phyloP scores from a whole-genome alignment of 306 rosid genomes.

The Clitoria ternatea region DNA sequence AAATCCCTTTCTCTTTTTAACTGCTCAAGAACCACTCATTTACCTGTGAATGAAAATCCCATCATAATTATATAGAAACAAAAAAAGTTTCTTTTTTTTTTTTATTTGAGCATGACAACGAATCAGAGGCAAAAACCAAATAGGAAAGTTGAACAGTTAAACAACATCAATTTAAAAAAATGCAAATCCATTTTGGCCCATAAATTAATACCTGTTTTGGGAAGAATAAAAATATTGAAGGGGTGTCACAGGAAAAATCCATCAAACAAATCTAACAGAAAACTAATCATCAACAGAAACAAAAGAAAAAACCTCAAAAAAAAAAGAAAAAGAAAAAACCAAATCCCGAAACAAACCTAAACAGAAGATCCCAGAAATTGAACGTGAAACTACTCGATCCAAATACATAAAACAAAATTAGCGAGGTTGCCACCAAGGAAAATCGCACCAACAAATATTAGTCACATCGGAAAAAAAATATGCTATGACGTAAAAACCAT shows the following conservation, averaged over 20 bases:
- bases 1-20: constrained; percentile 16
- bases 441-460: not conserved
- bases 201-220: not conserved
- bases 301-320: not conserved
- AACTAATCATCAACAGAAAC: not conserved
- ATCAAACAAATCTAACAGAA: constrained; percentile 18
- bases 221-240: not conserved
- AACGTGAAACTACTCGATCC: constrained; percentile 37
- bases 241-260: constrained; percentile 18
- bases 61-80: not conserved
- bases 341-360: not conserved
- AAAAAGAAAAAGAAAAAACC: not conserved
- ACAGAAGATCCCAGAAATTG: constrained; percentile 21
- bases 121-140: constrained; percentile 8
- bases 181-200: not conserved
- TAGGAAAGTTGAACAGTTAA: not conserved
- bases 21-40: constrained; percentile 42
- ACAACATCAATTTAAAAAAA: constrained; percentile 12
- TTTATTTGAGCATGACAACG: not conserved
- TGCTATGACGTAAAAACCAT: not conserved
- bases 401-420: constrained; percentile 10
- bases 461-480: not conserved
- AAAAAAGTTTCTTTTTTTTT: not conserved
- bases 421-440: not conserved
- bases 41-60: constrained; percentile 44